A percentile compares a stretch with the other conserved stretches of the same genome.
phyloP scores from a whole-genome alignment of 2,329 filamentous ascomycete species.

The Aurifilum marmelostoma region DNA sequence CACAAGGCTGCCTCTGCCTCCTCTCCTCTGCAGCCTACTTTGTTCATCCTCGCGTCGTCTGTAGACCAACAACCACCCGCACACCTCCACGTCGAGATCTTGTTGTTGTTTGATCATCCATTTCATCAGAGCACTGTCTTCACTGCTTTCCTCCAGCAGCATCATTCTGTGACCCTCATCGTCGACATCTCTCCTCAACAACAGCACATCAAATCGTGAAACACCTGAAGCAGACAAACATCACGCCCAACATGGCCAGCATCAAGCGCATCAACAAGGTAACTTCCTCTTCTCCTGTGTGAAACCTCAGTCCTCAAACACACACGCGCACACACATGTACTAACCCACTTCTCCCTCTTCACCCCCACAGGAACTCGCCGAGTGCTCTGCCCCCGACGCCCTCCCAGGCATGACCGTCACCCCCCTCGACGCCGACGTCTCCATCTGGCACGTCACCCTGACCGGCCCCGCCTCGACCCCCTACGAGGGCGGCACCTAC shows the following conservation, averaged over 20 bases:
- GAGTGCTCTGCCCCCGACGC: slow-evolving; percentile 32
- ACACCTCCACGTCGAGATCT: not conserved
- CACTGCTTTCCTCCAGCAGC: no score
- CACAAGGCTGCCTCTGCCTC: slow-evolving; percentile 1
- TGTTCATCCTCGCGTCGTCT: no score
- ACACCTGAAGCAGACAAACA: not conserved
- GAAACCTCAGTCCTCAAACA: no score
- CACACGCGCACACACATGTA: not conserved
- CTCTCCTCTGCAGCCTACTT: not conserved
- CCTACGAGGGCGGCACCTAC: slow-evolving; percentile 71
- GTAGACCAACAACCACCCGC: no score
- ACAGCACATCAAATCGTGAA: not conserved
- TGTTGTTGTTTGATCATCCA: not conserved
- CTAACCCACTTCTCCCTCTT: not conserved
- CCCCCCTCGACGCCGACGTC: slow-evolving; percentile 52
- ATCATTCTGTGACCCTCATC: not conserved
- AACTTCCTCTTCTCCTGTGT: slow-evolving; percentile 22
- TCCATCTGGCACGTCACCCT: slow-evolving; percentile 57
- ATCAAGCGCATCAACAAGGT: slow-evolving; percentile 51
- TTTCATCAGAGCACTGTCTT: not conserved
- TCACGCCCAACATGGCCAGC: slow-evolving; percentile 20
- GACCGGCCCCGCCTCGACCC: slow-evolving; percentile 46
- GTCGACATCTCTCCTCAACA: not conserved
- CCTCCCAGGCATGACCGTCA: slow-evolving; percentile 51
- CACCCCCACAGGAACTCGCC: slow-evolving; percentile 9